phyloP scores from a whole-genome alignment of 331 rosid species.

The Telfairia occidentalis region DNA sequence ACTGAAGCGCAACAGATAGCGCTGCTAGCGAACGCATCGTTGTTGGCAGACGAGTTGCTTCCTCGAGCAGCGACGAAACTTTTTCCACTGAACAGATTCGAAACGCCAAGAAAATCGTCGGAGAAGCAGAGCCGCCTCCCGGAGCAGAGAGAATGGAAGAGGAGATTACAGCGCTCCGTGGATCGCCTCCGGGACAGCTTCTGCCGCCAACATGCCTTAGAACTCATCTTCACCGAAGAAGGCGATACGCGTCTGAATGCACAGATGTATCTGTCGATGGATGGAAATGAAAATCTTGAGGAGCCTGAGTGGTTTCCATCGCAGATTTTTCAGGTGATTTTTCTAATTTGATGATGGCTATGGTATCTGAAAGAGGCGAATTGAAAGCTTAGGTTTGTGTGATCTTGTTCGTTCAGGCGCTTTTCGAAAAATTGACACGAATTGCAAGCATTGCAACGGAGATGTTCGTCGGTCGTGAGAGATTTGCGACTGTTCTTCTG shows the following conservation, averaged over 20 bases:
- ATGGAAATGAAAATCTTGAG: conserved; percentile 24
- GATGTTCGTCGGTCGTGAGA: conserved; percentile 78
- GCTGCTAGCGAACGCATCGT: conserved; percentile 59
- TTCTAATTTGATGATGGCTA: background rate
- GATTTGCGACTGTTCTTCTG: conserved; percentile 65
- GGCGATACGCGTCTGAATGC: conserved; percentile 55
- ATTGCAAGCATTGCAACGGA: conserved; percentile 58
- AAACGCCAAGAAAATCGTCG: conserved; percentile 36
- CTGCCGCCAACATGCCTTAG: conserved; percentile 82
- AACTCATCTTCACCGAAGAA: conserved; percentile 78
- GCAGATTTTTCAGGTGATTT: conserved; percentile 57
- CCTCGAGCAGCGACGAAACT: conserved; percentile 80
- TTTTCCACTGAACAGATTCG: conserved; percentile 25
- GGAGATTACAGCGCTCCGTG: conserved; percentile 58
- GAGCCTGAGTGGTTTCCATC: conserved; percentile 91
- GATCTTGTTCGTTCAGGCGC: conserved; percentile 27
- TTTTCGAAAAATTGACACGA: conserved; percentile 41
- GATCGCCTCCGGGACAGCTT: conserved; percentile 71
- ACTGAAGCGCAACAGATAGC: conserved; percentile 75
- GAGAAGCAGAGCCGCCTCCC: conserved; percentile 45
- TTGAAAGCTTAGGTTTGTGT: background rate
- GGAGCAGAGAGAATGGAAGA: conserved; percentile 75
- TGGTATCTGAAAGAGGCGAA: too few relatives aligned
- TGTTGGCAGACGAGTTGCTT: conserved; percentile 66
- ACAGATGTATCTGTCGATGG: conserved; percentile 46